Evolutionary conservation across 2,329 filamentous ascomycete genomes (phyloP), one percentile per base, ranked within the genome.

Genomic region (Scedosporium apiospermum): DNA sequence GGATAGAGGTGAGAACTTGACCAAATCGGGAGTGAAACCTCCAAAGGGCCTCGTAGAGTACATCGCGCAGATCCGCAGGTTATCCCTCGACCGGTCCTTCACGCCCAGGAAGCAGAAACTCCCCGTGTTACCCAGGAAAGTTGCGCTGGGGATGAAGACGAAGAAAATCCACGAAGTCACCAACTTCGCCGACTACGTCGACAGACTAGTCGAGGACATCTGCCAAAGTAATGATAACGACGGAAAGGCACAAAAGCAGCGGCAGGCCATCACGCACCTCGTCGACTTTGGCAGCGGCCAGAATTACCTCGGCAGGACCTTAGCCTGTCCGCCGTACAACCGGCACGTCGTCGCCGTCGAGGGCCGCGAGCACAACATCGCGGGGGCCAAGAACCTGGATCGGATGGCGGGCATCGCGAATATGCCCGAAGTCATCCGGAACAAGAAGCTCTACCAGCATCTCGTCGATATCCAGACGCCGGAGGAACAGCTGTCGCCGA

Each of bases 221-320:
- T 80, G 83, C 6, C 30, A 34, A 34, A 34, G 30, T 6, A 34
- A 34, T 9, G 7, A 6, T 9, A 34, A 34, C 3, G 27, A 30
- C 12, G 61, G 46, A 1, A 71, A 77, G 1, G 18, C 16, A 14
- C 16, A 26, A 5, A 6, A 16, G 5, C n/a, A 88, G 51, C 77
- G 79, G 0, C 75, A 79, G 58, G 75, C 80, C 14, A 87, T 97
- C 64, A 90, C 91, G 0, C 93, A 98, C 76, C 86, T 96, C 64
- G 88, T 98, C 58, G 95, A 99, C 75, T 96, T 98, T 74, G 95
- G 95, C 30, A 96, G 92, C 61, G 95, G 95, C 0, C 93, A 98
- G 73, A 98, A 97, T 71, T 99, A 99, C 70, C 85, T 99, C 3
- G 93, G 95, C 0, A 84, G 95, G 57, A 89, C 91, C 1, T 79